A percentile compares a stretch with the other conserved stretches of the same genome.
Conservation (phyloP, 176 grass and related monocot genomes). For the Raddia distichophylla region DNA sequence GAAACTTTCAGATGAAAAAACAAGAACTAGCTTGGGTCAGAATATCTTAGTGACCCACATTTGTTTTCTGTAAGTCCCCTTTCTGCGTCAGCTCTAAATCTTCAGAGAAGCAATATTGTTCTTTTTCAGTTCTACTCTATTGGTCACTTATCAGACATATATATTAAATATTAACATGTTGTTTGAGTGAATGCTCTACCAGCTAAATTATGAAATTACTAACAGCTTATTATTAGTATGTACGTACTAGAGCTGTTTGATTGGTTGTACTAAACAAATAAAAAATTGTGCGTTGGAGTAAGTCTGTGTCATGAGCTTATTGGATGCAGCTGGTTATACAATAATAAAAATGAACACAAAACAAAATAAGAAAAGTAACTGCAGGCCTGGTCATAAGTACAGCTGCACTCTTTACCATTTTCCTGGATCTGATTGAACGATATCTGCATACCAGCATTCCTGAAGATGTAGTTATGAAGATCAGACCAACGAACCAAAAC, state of each 20-base stretch:
- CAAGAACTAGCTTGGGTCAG: constrained; percentile 32
- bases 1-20: constrained; percentile 20
- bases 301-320: constrained; percentile 26
- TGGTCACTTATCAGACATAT: constrained; percentile 9
- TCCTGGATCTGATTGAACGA: neutral
- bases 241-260: neutral
- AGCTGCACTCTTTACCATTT: constrained; percentile 14
- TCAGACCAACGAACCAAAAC: too few species aligned
- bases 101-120: constrained; percentile 43
- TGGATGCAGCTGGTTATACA: constrained; percentile 12
- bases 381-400: neutral
- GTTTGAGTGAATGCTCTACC: constrained; percentile 42
- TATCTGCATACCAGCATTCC: neutral
- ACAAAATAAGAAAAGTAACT: neutral
- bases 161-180: constrained; percentile 32
- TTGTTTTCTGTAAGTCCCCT: constrained; percentile 40
- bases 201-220: constrained; percentile 19
- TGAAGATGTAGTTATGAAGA: too few species aligned
- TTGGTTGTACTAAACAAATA: constrained; percentile 19
- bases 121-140: constrained; percentile 35
- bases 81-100: constrained; percentile 35
- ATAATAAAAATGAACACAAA: neutral
- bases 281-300: constrained; percentile 20
- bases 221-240: constrained; percentile 29
- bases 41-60: constrained; percentile 39